These are phyloP conservation scores for Thinopyrum elongatum DNA, from an alignment of 176 grass and related monocot species.

Conservation along the genomic window DNA sequence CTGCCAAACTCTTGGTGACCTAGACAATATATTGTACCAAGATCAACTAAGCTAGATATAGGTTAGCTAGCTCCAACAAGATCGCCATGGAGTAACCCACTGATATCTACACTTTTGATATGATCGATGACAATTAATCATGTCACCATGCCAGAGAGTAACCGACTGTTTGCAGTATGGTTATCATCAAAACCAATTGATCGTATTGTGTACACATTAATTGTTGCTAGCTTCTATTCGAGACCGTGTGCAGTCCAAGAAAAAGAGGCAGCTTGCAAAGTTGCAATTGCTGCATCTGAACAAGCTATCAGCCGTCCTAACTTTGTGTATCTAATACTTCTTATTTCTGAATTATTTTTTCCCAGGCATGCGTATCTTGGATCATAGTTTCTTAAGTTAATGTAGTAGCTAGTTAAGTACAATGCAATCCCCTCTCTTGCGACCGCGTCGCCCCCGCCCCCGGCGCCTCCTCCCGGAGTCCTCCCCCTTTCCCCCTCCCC, in stretches of 20 bases:
- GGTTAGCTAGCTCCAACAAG: background rate
- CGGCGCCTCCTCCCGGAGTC: too few relatives aligned
- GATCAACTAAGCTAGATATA: conserved; percentile 2
- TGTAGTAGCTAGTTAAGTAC: too few relatives aligned
- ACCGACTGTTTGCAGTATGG: background rate
- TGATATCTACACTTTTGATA: background rate
- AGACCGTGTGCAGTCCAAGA: background rate
- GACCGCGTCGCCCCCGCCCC: too few relatives aligned
- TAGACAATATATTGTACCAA: conserved; percentile 2
- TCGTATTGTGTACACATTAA: background rate
- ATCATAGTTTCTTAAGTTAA: too few relatives aligned
- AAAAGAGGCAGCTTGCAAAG: background rate
- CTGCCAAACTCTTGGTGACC: conserved; percentile 15
- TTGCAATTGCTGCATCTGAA: background rate
- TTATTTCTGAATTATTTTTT: too few relatives aligned
- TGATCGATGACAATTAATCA: background rate
- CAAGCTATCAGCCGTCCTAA: background rate
- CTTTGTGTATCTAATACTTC: background rate
- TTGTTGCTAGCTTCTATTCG: background rate
- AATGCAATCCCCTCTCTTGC: too few relatives aligned
- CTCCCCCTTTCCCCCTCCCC: too few relatives aligned
- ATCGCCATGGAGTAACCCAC: too few relatives aligned
- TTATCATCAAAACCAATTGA: background rate
- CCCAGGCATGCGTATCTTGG: too few relatives aligned
- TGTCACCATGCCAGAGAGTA: background rate